phyloP scores from a whole-genome alignment of 805 yeast species.

The Yamadazyma philogaea region DNA sequence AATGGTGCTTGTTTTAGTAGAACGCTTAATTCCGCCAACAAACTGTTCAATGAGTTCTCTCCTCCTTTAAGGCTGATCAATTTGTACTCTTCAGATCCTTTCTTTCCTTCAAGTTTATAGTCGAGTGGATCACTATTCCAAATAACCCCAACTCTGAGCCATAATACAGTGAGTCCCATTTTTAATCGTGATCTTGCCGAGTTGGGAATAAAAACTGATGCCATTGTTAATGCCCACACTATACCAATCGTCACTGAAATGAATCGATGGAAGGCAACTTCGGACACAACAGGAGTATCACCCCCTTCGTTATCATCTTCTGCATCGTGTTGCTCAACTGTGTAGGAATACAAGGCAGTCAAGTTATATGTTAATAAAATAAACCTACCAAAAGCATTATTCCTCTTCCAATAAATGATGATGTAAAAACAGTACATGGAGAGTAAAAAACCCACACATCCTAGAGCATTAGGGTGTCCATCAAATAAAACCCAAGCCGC shows the following conservation, averaged over 20 bases:
- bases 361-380: conserved; percentile 73
- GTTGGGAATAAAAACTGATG: conserved; percentile 65
- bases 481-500: conserved; percentile 56
- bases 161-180: conserved; percentile 60
- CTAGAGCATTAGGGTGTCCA: conserved; percentile 52
- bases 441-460: conserved; percentile 46
- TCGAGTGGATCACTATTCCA: conserved; percentile 77
- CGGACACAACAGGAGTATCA: conserved; percentile 60
- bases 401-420: conserved; percentile 64
- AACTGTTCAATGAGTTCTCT: conserved; percentile 45
- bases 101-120: conserved; percentile 29
- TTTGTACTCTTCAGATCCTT: conserved; percentile 14
- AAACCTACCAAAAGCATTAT: conserved; percentile 65
- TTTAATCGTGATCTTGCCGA: conserved; percentile 71
- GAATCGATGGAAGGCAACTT: conserved; percentile 77
- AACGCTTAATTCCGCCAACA: conserved; percentile 58
- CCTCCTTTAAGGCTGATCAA: conserved; percentile 48
- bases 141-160: conserved; percentile 77
- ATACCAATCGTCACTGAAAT: conserved; percentile 71
- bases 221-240: conserved; percentile 70
- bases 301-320: conserved; percentile 69
- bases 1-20: conserved; percentile 68
- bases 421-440: conserved; percentile 51
- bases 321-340: conserved; percentile 56
- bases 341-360: conserved; percentile 73